phyloP scores from a whole-genome alignment of 2,329 filamentous ascomycete species.

The Tolypocladium ophioglossoides region DNA sequence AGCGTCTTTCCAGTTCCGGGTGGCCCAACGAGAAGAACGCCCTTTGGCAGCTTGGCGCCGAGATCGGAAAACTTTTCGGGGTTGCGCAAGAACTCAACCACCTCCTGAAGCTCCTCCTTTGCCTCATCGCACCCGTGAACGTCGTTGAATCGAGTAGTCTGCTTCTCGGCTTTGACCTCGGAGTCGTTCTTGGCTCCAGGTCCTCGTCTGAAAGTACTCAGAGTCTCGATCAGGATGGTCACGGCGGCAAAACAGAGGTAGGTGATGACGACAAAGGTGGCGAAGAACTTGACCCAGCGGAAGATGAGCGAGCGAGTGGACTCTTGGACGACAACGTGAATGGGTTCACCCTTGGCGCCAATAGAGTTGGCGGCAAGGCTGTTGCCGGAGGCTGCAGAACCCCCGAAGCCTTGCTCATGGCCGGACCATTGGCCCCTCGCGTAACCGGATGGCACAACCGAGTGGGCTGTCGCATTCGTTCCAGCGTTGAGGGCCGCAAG shows the following conservation, averaged over 20 bases:
- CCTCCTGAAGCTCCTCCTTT: constrained; percentile 93
- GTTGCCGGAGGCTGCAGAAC: constrained; percentile 13
- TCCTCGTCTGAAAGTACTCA: constrained; percentile 64
- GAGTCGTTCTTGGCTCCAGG: constrained; percentile 62
- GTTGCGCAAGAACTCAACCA: constrained; percentile 91
- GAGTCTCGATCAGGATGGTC: constrained; percentile 71
- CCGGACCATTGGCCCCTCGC: constrained; percentile 17
- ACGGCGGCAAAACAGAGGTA: constrained; percentile 74
- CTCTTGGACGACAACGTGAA: constrained; percentile 94
- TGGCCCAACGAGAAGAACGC: constrained; percentile 87
- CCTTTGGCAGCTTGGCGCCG: constrained; percentile 93
- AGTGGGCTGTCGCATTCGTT: constrained; percentile 13
- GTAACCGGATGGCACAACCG: constrained; percentile 9
- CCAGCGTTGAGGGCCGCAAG: constrained; percentile 32
- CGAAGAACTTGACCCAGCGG: constrained; percentile 81
- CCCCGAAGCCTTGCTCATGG: constrained; percentile 17
- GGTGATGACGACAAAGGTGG: constrained; percentile 65
- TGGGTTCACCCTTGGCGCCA: constrained; percentile 71
- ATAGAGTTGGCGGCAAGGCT: constrained; percentile 22
- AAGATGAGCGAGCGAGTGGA: constrained; percentile 70
- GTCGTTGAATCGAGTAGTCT: constrained; percentile 83
- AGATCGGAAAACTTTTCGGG: constrained; percentile 89
- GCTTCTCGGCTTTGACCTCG: constrained; percentile 85
- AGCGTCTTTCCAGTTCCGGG: constrained; percentile 97
- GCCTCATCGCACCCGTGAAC: constrained; percentile 97